phyloP scores from a whole-genome alignment of 768 basidiomycete species.

The Macrolepiota fuliginosa region DNA sequence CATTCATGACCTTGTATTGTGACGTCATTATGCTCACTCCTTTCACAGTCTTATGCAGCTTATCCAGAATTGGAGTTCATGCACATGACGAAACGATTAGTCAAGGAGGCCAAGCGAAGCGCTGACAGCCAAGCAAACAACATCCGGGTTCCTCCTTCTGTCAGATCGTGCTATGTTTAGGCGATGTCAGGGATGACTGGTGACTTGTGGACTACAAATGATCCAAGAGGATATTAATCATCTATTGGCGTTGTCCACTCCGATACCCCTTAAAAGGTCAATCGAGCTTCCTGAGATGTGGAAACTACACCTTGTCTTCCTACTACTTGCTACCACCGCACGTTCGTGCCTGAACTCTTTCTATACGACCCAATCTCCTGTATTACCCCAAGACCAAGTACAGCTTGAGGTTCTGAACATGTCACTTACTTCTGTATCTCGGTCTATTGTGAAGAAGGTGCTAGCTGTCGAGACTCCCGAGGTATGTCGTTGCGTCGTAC shows the following conservation, averaged over 20 bases:
- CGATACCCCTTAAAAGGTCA: not conserved
- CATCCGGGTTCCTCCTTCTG: not conserved
- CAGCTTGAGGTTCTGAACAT: constrained; percentile 14
- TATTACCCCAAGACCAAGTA: constrained; percentile 2
- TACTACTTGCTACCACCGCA: not conserved
- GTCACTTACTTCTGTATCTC: constrained; percentile 43
- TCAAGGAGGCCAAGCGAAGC: not conserved
- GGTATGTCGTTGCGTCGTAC: constrained; percentile 30
- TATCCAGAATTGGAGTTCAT: not conserved
- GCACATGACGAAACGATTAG: not conserved
- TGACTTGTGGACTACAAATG: not conserved
- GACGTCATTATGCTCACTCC: not conserved
- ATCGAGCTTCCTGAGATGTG: not conserved
- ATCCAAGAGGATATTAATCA: not conserved
- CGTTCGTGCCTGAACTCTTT: not conserved
- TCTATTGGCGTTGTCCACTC: not conserved
- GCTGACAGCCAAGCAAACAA: not conserved
- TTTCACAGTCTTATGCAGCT: not conserved
- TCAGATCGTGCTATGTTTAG: not conserved
- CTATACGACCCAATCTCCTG: not conserved
- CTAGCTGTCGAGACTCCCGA: constrained; percentile 74
- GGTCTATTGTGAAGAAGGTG: constrained; percentile 74
- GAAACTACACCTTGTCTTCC: not conserved
- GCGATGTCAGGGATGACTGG: not conserved
- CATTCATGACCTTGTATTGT: not conserved